These are phyloP conservation scores for Pleurotus tuber-regium DNA, from an alignment of 768 basidiomycete genomes.

Conservation along the genomic window DNA sequence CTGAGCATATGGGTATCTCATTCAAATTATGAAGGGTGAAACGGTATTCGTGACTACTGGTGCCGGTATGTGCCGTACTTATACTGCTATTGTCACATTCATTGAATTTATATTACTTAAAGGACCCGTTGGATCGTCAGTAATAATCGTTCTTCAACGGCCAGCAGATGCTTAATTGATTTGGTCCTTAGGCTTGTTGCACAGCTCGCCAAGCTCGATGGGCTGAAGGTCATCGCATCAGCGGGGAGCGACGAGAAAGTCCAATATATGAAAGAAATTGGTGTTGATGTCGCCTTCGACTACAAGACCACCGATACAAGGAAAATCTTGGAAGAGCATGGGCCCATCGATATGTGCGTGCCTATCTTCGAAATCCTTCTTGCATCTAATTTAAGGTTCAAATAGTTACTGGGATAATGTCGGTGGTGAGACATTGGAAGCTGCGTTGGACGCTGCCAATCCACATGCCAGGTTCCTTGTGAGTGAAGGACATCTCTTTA, in stretches of 20 bases:
- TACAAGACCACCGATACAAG: slow-evolving; percentile 51
- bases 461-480: slow-evolving; percentile 41
- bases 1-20: neutral
- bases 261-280: slow-evolving; percentile 45
- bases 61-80: slow-evolving; percentile 16
- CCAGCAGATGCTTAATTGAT: too few species aligned
- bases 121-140: slow-evolving; percentile 28
- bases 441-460: slow-evolving; percentile 33
- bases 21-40: slow-evolving; percentile 17
- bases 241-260: slow-evolving; percentile 65
- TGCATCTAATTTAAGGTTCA: neutral
- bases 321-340: slow-evolving; percentile 46
- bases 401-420: slow-evolving; percentile 36
- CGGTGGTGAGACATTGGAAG: slow-evolving; percentile 42
- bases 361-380: neutral
- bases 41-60: slow-evolving; percentile 26
- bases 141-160: neutral
- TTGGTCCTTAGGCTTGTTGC: slow-evolving; percentile 24
- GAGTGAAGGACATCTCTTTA: slow-evolving; percentile 14
- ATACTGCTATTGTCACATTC: neutral
- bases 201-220: slow-evolving; percentile 37
- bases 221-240: slow-evolving; percentile 56
- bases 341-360: slow-evolving; percentile 50
- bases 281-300: slow-evolving; percentile 62
- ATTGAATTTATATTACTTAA: neutral